A percentile compares a stretch with the other conserved stretches of the same genome.
phyloP scores from a whole-genome alignment of 78 protist species.

The Fonticula alba region DNA sequence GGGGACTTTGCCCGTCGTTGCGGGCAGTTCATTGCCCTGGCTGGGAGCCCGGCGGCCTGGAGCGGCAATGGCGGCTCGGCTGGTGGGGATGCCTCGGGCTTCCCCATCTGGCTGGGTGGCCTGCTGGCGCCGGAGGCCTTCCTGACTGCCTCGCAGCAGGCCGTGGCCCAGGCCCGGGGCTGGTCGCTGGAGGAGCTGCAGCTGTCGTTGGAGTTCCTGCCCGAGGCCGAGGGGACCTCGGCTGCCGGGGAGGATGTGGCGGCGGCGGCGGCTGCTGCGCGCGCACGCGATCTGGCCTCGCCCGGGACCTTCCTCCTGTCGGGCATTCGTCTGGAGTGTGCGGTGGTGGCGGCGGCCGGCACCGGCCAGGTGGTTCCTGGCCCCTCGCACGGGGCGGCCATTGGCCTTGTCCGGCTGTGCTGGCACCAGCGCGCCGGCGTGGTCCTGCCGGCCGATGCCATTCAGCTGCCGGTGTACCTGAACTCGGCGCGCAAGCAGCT shows the following conservation, averaged over 20 bases:
- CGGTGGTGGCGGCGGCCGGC: constrained; percentile 23
- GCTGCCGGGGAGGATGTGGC: neutral
- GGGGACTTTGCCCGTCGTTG: constrained; percentile 29
- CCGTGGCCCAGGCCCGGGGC: constrained; percentile 49
- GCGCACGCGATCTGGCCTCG: neutral
- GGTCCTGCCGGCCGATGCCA: neutral
- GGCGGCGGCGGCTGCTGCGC: neutral
- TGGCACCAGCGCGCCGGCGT: constrained; percentile 12
- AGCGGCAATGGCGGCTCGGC: neutral
- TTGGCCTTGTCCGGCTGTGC: constrained; percentile 23
- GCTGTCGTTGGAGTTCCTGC: constrained; percentile 4
- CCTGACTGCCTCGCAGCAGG: constrained; percentile 82
- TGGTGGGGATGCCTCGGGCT: neutral
- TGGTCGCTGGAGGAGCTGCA: constrained; percentile 62
- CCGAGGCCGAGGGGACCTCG: neutral
- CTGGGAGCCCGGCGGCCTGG: too few relatives aligned
- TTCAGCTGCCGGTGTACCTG: constrained; percentile 49
- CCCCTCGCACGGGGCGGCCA: neutral
- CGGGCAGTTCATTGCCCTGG: neutral
- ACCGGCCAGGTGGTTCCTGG: neutral
- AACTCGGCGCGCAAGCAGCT: constrained; percentile 37
- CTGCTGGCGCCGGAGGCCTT: constrained; percentile 75
- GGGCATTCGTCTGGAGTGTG: constrained; percentile 21
- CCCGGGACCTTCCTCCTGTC: neutral
- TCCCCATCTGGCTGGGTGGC: constrained; percentile 77